Base-by-base conservation (phyloP, 2,329 filamentous ascomycete species). In the Fusarium sp. region DNA sequence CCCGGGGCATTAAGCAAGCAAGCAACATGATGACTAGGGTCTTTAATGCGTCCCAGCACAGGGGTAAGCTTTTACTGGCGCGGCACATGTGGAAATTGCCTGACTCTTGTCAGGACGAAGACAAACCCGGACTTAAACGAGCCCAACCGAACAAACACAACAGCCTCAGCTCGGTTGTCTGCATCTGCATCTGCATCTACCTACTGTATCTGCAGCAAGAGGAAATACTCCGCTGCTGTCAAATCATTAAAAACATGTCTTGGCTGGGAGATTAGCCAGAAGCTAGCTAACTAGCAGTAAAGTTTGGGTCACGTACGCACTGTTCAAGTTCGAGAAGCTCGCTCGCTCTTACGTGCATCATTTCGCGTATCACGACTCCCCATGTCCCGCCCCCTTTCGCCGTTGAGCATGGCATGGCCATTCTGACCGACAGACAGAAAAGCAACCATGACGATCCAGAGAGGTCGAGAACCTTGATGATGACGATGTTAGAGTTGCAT, bases 1-100 rank as follows among this genome's bases (percentile, higher is more conserved):
- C 54, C 48, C 24, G 51, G 51, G 38, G 49, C 26, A 51, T 59
- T 57, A 38, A 67, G 42, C 33, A 33, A 33, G 33, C 33, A 33
- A 33, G 33, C 36, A 35, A 28, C 51, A 28, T 39, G 20, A 39
- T 41, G 49, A 55, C 64, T 55, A 60, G 57, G 63, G 49, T 33
- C 17, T 28, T 47, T 63, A 26, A 47, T 52, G 48, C 57, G 51
- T 48, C 52, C 66, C 66, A 68, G 57, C 49, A 63, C 49, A 73
- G 69, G 69, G 64, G 64, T 66, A 60, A 54, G 45, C 64, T 61
- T 65, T 63, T 54, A 59, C 58, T 67, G 63, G 63, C 52, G 58
- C 63, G 64, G 70, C 55, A 72, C 36, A 55, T 72, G 70, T 73
- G 70, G 70, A 72, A 70, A 72, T 72, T 73, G 52, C 58, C 45